Evolutionary conservation across 306 rosid genomes (phyloP), one percentile per base, ranked within the genome.

Genomic region (Fragaria nilgerrensis): DNA sequence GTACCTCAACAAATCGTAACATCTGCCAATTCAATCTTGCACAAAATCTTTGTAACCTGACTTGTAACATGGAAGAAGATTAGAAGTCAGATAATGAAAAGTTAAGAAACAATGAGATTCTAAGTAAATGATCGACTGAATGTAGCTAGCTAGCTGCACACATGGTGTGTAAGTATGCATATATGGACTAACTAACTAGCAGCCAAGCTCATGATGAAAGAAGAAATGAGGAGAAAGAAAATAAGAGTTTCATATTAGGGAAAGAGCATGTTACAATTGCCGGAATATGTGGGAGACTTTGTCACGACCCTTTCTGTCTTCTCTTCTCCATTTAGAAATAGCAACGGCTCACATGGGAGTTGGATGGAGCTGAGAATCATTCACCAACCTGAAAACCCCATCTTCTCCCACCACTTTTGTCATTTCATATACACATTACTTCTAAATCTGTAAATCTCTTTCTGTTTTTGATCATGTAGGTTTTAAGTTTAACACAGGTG

Each of bases 341-440:
- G 7, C 64, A 53, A 63, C 59, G 19, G 62, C 79, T 88, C 96
- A 89, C 95, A 93, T 91, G 94, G 80, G 83, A 44, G 81, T 78
- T 76, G 78, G 84, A 85, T 44, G 85, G 74, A 73, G 53, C 53
- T 23, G 44, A 50, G 83, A 85, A 89, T 84, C 86, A 81, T 89
- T 87, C 90, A 85, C 77, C 91, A 79, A 86, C 82, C 82, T 79
- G 83, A 82, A 84, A 73, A 83, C 82, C 74, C 74, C 73, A 68
- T 70, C 75, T 74, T 71, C 84, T 71, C 78, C 83, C 72, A 77
- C 81, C 59, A 68, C 58, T 19, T 71, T 74, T 49, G 45, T 64
- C 66, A 50, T 68, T 44, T 37, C 70, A 65, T 17, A 8, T 34
- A 37, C 34, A 8, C 23, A 68, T 10, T 41, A 22, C 72, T 41